Conservation (phyloP, 345 rosid genomes). For the Salix arbutifolia region DNA sequence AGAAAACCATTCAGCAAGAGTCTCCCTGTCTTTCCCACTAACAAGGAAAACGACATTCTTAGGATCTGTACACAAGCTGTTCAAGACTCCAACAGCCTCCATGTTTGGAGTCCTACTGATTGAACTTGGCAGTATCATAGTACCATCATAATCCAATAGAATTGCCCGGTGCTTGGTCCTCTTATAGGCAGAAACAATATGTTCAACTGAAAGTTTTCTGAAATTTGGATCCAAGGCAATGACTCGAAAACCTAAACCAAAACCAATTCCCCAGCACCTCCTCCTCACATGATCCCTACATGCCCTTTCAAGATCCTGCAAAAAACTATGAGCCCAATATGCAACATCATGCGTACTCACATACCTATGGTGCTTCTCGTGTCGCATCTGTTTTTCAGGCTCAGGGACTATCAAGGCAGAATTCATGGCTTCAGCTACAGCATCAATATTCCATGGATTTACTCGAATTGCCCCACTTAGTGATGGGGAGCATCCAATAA, state of each 20-base stretch:
- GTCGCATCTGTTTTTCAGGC: conserved; percentile 80
- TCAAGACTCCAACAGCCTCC: conserved; percentile 58
- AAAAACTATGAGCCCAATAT: conserved; percentile 89
- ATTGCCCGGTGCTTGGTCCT: conserved; percentile 78
- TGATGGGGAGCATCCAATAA: conserved; percentile 91
- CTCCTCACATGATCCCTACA: conserved; percentile 76
- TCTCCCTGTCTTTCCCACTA: conserved; percentile 72
- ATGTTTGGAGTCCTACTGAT: conserved; percentile 46
- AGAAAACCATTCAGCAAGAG: conserved; percentile 73
- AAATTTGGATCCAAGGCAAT: conserved; percentile 89
- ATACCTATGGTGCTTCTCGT: conserved; percentile 84
- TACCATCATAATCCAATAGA: conserved; percentile 87
- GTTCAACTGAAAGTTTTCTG: conserved; percentile 77
- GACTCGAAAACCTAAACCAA: conserved; percentile 85
- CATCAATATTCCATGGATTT: conserved; percentile 89
- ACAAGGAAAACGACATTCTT: conserved; percentile 80
- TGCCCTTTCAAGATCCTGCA: conserved; percentile 91
- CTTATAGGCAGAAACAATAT: conserved; percentile 81
- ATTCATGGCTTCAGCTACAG: conserved; percentile 87
- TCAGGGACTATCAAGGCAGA: conserved; percentile 61
- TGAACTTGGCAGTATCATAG: conserved; percentile 59
- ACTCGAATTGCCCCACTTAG: conserved; percentile 88
- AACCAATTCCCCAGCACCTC: conserved; percentile 94
- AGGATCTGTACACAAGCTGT: conserved; percentile 64
- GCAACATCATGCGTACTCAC: conserved; percentile 94